Conservation (phyloP, 768 basidiomycete genomes). For the Lactarius pseudohatsudake region DNA sequence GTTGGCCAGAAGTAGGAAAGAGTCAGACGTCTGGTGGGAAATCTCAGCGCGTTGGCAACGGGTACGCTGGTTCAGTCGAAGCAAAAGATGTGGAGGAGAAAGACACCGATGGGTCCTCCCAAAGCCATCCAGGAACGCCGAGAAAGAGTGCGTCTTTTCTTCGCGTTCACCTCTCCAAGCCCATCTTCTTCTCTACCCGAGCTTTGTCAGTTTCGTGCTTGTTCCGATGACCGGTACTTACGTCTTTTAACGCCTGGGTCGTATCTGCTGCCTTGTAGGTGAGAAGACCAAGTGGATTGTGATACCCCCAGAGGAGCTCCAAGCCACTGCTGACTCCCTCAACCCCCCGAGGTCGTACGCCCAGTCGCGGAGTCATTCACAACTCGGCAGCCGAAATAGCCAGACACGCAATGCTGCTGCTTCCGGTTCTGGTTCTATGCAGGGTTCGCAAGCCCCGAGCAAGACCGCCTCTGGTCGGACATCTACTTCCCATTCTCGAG, state of each 20-base stretch:
- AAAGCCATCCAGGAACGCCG: slow-evolving; percentile 36
- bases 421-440: slow-evolving; percentile 37
- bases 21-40: slow-evolving; percentile 19
- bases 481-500: slow-evolving; percentile 45
- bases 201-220: slow-evolving; percentile 15
- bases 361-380: slow-evolving; percentile 34
- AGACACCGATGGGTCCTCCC: slow-evolving; percentile 27
- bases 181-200: slow-evolving; percentile 12
- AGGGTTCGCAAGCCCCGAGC: slow-evolving; percentile 41
- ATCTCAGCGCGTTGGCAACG: slow-evolving; percentile 22
- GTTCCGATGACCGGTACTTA: slow-evolving; percentile 15
- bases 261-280: slow-evolving; percentile 34
- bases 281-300: slow-evolving; percentile 63
- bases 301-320: slow-evolving; percentile 57
- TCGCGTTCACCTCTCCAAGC: slow-evolving; percentile 8
- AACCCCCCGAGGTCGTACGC: slow-evolving; percentile 31
- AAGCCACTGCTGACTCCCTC: slow-evolving; percentile 50
- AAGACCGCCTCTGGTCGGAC: slow-evolving; percentile 37
- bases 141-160: slow-evolving; percentile 40
- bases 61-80: slow-evolving; percentile 25
- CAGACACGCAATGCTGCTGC: slow-evolving; percentile 31
- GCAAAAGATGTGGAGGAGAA: slow-evolving; percentile 31
- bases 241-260: slow-evolving; percentile 7
- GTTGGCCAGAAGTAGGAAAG: slow-evolving; percentile 50
- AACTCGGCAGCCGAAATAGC: slow-evolving; percentile 27